Evolutionary conservation across 2,329 filamentous ascomycete genomes (phyloP), one percentile per base, ranked within the genome.

Genomic region (Pestalotiopsis sp.): DNA sequence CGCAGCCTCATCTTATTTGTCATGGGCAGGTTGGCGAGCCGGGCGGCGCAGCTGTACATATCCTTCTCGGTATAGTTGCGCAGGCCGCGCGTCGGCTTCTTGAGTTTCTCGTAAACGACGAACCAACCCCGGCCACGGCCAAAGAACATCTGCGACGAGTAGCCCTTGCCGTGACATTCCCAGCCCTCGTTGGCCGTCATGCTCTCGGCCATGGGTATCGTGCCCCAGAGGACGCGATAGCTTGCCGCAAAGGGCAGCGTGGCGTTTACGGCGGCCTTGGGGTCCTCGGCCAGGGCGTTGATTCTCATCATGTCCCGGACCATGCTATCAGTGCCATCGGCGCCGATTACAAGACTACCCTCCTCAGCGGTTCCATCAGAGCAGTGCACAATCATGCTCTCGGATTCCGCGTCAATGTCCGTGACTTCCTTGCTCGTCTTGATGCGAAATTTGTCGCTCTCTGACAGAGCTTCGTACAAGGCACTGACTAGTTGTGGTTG

Each of bases 81-180:
- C n/a, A 36, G 13, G 20, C 41, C 63, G 14, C 45, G n/a, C 38
- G 63, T 56, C 45, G 63, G 63, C 38, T 27, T 31, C 39, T 65
- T 39, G 38, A 65, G 63, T 23, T 49, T 36, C 63, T 65, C 63
- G 38, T 65, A 52, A 17, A 65, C 39, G 27, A 65, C 27, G 45
- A 65, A 65, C 63, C 63, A 65, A 11, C 20, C 45, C 9, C 63
- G 63, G n/a, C 38, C 63, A 5, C 63, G 38, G 3, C 63, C 63
- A 31, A 65, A 23, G 45, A 65, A 65, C 23, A 65, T n/a, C n/a
- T 65, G 63, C 41, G 63, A 49, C 23, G 63, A 65, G n/a, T 14
- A 49, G 0, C 41, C 63, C 27, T n/a, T 23, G 20, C 63, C 63
- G 63, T 56, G 63, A 7, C 39, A 49, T 17, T 56, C 63, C 63